phyloP scores from a whole-genome alignment of 805 yeast genomes.

The Metschnikowia lunata region DNA sequence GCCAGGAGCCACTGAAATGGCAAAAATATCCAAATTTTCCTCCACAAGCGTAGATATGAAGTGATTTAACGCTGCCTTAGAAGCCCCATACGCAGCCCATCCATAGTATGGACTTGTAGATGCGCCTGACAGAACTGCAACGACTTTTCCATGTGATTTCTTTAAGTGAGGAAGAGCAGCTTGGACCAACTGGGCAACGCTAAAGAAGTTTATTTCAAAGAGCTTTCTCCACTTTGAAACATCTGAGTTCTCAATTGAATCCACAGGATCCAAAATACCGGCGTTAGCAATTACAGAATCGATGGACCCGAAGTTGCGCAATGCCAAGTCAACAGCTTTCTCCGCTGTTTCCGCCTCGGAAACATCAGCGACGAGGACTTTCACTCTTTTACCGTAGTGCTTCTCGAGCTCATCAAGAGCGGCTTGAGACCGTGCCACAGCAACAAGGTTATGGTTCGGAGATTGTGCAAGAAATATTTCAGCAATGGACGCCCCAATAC shows the following conservation, averaged over 20 bases:
- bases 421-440: constrained; percentile 64
- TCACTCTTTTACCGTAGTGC: constrained; percentile 49
- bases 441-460: constrained; percentile 47
- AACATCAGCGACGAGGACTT: constrained; percentile 57
- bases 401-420: constrained; percentile 41
- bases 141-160: constrained; percentile 52
- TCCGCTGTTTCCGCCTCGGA: constrained; percentile 35
- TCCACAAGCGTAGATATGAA: constrained; percentile 60
- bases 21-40: constrained; percentile 57
- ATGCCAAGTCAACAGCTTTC: constrained; percentile 42
- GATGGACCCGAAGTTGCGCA: constrained; percentile 49
- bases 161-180: constrained; percentile 55
- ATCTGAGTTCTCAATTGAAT: constrained; percentile 47
- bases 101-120: constrained; percentile 56
- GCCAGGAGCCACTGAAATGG: constrained; percentile 86
- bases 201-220: constrained; percentile 75
- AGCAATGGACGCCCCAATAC: constrained; percentile 80
- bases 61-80: constrained; percentile 89
- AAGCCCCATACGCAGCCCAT: constrained; percentile 90
- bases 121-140: constrained; percentile 92
- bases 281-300: constrained; percentile 74
- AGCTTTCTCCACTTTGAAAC: constrained; percentile 55
- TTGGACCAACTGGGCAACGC: constrained; percentile 58
- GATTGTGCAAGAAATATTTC: constrained; percentile 39
- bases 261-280: constrained; percentile 79